Conservation (phyloP, 345 rosid genomes). For the Hypericum androsaemum region DNA sequence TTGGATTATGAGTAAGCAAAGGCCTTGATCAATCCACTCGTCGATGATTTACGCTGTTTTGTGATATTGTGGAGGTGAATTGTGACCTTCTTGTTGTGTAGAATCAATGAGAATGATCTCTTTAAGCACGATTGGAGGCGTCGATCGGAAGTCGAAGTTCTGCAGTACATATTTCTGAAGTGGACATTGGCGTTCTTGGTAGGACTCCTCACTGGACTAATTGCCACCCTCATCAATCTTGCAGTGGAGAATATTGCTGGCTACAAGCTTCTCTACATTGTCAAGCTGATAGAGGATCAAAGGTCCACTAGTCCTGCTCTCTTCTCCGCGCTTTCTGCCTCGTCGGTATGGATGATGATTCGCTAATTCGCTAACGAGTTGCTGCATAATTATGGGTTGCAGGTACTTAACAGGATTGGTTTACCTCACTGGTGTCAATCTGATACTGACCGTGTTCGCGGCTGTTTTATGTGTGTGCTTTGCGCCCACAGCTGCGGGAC, state of each 20-base stretch:
- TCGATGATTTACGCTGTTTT: background rate
- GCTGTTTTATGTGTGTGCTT: constrained; percentile 67
- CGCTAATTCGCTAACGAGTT: background rate
- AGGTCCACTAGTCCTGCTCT: constrained; percentile 29
- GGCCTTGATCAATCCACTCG: too few relatives aligned
- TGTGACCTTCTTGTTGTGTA: constrained; percentile 17
- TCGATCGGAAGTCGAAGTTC: constrained; percentile 66
- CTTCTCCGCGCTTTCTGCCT: background rate
- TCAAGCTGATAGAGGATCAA: constrained; percentile 38
- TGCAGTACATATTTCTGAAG: constrained; percentile 73
- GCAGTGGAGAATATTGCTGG: constrained; percentile 90
- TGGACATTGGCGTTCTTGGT: constrained; percentile 77
- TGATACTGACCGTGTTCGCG: constrained; percentile 50
- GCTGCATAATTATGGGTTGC: constrained; percentile 10
- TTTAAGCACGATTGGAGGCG: constrained; percentile 97
- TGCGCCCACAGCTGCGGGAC: constrained; percentile 95
- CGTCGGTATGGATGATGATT: background rate
- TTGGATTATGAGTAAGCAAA: constrained; percentile 68
- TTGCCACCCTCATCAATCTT: constrained; percentile 77
- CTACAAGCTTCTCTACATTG: constrained; percentile 73
- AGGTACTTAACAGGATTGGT: constrained; percentile 57
- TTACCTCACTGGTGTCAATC: constrained; percentile 48
- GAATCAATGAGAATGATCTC: constrained; percentile 85
- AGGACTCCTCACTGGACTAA: constrained; percentile 73
- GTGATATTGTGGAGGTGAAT: background rate